A percentile compares a stretch with the other conserved stretches of the same genome.
Conservation (phyloP, 192 early-diverging fungal genomes). For the Gamsiella multidivaricata region DNA sequence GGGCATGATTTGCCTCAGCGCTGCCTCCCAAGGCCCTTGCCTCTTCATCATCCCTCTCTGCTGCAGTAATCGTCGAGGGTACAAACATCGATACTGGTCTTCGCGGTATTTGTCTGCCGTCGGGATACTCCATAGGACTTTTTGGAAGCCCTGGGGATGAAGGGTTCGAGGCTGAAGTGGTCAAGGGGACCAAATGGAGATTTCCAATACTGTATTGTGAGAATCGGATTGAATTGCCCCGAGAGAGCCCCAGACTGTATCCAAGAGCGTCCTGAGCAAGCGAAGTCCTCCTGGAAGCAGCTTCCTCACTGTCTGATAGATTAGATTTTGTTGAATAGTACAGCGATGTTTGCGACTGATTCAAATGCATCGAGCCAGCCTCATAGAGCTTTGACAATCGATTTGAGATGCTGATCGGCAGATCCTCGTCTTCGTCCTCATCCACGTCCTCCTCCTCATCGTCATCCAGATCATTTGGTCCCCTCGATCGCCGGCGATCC, state of each 20-base stretch:
- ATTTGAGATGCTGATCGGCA: conserved; percentile 27
- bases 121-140: not conserved
- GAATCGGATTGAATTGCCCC: conserved; percentile 32
- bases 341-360: conserved; percentile 44
- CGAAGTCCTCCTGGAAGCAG: conserved; percentile 22
- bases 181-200: conserved; percentile 4
- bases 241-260: conserved; percentile 31
- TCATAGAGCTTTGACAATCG: conserved; percentile 43
- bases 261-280: conserved; percentile 31
- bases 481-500: conserved; percentile 8
- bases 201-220: conserved; percentile 38
- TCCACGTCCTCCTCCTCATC: conserved; percentile 27
- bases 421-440: conserved; percentile 40
- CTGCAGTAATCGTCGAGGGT: not conserved
- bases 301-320: conserved; percentile 23
- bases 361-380: conserved; percentile 30
- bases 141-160: conserved; percentile 16
- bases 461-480: conserved; percentile 6
- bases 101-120: conserved; percentile 3
- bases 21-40: no score
- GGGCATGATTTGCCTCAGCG: not conserved
- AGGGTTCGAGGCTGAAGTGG: conserved; percentile 4
- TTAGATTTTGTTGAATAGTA: conserved; percentile 46
- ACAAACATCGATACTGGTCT: conserved; percentile 26
- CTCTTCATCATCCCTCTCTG: not conserved